Conservation (phyloP, 148 eudicot species). For the Vaccinium corymbosum region DNA sequence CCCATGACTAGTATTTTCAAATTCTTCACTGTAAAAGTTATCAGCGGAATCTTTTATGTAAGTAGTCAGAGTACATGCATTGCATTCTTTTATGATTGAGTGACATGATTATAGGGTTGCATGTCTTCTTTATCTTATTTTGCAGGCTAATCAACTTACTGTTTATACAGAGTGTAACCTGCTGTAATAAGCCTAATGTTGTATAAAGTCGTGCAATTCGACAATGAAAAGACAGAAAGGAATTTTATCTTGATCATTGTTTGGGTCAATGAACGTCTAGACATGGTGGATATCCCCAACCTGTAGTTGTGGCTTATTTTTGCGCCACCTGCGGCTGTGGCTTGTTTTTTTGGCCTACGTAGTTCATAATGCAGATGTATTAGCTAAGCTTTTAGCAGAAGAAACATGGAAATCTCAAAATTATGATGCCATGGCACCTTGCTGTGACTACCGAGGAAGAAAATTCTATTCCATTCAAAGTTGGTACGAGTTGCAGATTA, state of each 20-base stretch:
- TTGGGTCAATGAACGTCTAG: not conserved
- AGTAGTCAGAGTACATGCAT: not conserved
- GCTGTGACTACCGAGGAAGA: too few relatives aligned
- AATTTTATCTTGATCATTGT: constrained; percentile 1
- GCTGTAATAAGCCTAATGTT: not conserved
- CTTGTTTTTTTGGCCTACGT: not conserved
- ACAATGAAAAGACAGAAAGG: not conserved
- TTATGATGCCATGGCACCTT: not conserved
- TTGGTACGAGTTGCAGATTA: not conserved
- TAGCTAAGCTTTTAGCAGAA: not conserved
- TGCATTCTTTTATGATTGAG: not conserved
- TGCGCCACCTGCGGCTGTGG: not conserved
- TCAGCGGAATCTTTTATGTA: not conserved
- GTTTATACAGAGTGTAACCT: not conserved
- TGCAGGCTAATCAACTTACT: not conserved
- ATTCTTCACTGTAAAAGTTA: constrained; percentile 41
- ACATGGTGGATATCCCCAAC: not conserved
- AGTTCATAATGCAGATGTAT: not conserved
- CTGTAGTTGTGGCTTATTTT: not conserved
- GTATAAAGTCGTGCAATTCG: not conserved
- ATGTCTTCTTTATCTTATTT: not conserved
- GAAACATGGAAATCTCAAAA: not conserved
- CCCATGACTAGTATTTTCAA: constrained; percentile 57
- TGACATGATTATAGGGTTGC: not conserved
- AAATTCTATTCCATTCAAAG: too few relatives aligned